Evolutionary conservation across 371 early-diverging fungal genomes (phyloP).

Genomic region (Zancudomyces culisetae): DNA sequence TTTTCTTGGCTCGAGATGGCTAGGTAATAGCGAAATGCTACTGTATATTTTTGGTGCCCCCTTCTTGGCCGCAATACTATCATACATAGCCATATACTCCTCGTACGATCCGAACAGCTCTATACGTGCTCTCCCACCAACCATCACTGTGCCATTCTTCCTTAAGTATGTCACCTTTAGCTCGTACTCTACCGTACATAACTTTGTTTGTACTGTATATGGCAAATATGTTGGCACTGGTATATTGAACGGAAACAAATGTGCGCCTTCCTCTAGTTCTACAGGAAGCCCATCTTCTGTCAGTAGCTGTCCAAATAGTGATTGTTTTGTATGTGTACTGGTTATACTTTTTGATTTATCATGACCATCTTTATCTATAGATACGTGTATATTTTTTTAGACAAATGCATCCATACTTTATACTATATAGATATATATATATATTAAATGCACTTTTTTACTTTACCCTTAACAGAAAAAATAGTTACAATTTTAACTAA

Average conservation of each 20-base stretch:
- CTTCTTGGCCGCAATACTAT: too few relatives aligned
- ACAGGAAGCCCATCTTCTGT: neutral
- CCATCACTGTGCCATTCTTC: neutral
- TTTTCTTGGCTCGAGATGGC: too few relatives aligned
- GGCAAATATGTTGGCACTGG: neutral
- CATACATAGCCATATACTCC: too few relatives aligned
- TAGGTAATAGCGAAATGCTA: too few relatives aligned
- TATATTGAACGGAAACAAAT: conserved; percentile 1
- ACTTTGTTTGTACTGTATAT: neutral
- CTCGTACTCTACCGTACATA: neutral
- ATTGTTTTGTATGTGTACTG: neutral
- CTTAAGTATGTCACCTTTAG: neutral
- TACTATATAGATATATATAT: too few relatives aligned
- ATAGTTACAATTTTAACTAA: neutral
- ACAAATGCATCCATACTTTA: too few relatives aligned
- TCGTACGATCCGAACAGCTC: too few relatives aligned
- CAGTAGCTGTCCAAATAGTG: conserved; percentile 1
- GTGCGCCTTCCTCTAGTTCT: neutral
- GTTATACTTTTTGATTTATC: neutral
- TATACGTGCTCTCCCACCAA: too few relatives aligned
- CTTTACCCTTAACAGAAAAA: neutral
- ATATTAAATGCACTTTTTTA: too few relatives aligned
- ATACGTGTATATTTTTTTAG: too few relatives aligned
- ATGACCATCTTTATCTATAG: neutral
- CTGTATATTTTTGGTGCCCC: too few relatives aligned